Percentiles rank a stretch among this genome's conserved stretches.
These are phyloP conservation scores for Nothophoma quercina DNA, from an alignment of 2,329 filamentous ascomycete species.

Conservation along the genomic window DNA sequence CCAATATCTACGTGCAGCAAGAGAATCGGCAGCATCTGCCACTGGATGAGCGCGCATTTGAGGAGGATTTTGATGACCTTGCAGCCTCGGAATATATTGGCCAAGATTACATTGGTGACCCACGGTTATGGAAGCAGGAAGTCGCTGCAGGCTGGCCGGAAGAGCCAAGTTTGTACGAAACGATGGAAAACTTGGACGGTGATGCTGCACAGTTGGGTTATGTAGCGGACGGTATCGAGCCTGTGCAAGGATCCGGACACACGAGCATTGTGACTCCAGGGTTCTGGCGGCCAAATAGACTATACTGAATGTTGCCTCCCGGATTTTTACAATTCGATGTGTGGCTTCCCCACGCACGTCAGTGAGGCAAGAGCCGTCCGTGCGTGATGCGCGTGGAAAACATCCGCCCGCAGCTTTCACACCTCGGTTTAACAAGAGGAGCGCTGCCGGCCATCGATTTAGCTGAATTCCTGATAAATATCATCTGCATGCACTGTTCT, in stretches of 20 bases:
- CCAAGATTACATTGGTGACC: neutral
- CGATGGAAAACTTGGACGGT: neutral
- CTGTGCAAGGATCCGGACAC: slow-evolving; percentile 4
- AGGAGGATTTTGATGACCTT: neutral
- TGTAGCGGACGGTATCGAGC: slow-evolving; percentile 7
- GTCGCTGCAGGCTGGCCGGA: neutral
- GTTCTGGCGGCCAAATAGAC: slow-evolving; percentile 56
- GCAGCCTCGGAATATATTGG: neutral
- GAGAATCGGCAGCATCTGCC: slow-evolving; percentile 21
- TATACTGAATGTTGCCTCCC: slow-evolving; percentile 49
- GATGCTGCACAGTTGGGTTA: neutral
- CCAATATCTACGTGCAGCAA: slow-evolving; percentile 40
- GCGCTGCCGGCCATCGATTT: slow-evolving; percentile 19
- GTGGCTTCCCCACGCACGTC: slow-evolving; percentile 13
- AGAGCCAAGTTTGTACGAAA: neutral
- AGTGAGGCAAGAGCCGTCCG: slow-evolving; percentile 11
- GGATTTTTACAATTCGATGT: neutral
- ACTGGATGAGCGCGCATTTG: too few species aligned
- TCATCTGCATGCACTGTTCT: slow-evolving; percentile 35
- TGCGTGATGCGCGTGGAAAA: slow-evolving; percentile 15
- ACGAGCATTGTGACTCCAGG: slow-evolving; percentile 32
- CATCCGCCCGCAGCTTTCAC: slow-evolving; percentile 22
- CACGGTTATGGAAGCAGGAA: neutral
- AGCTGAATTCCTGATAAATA: slow-evolving; percentile 24
- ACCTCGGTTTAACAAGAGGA: slow-evolving; percentile 35